Percentiles rank a stretch among this genome's conserved stretches.
Evolutionary conservation across 257 asterid genomes (phyloP).

Genomic region (Cinchona pubescens): DNA sequence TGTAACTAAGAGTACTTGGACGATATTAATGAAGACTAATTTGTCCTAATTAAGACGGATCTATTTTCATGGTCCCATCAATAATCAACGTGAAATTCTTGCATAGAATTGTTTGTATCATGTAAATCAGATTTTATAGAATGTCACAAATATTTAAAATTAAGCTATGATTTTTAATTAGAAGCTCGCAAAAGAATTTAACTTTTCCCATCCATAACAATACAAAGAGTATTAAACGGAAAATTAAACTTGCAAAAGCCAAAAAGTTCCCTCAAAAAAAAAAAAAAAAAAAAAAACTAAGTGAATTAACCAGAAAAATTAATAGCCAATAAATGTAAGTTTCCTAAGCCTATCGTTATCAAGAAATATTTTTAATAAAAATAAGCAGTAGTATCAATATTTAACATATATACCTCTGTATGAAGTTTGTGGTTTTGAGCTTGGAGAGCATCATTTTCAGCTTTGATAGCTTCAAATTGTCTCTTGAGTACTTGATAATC

Average conservation of each 20-base stretch:
- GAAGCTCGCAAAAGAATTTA: no score
- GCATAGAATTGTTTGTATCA: neutral
- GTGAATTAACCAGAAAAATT: neutral
- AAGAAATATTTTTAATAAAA: no score
- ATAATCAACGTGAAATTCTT: neutral
- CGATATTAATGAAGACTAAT: neutral
- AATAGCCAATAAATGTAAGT: neutral
- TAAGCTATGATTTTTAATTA: no score
- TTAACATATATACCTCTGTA: constrained; percentile 43
- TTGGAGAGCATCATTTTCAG: constrained; percentile 58
- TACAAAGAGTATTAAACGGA: no score
- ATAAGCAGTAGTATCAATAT: neutral
- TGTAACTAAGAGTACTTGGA: neutral
- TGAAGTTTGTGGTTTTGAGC: constrained; percentile 59
- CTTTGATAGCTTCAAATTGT: constrained; percentile 51
- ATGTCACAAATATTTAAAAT: neutral
- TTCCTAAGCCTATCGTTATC: neutral
- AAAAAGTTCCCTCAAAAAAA: neutral
- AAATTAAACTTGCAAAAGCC: neutral
- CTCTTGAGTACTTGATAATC: constrained; percentile 53
- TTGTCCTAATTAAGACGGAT: neutral
- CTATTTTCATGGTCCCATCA: neutral
- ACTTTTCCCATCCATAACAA: neutral
- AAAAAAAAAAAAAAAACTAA: no score
- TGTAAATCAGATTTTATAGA: neutral